phyloP scores from a whole-genome alignment of 2,329 filamentous ascomycete genomes.

The Fusarium papillatum region DNA sequence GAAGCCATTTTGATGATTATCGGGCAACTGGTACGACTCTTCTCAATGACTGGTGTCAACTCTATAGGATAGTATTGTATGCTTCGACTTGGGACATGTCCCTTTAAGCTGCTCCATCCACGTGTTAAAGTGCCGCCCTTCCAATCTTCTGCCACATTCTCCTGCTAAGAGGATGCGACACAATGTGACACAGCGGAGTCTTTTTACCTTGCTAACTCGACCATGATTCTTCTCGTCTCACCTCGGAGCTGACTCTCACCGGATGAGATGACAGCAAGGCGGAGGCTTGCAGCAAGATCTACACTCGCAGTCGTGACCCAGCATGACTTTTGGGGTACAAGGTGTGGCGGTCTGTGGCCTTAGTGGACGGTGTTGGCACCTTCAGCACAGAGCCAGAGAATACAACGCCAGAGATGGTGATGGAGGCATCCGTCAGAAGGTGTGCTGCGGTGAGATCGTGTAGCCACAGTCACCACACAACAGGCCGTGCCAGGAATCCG shows the following conservation, averaged over 20 bases:
- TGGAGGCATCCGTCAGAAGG: conserved; percentile 20
- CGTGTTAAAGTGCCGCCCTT: neutral
- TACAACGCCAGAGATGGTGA: conserved; percentile 3
- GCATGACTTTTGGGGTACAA: conserved; percentile 16
- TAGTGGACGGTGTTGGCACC: neutral
- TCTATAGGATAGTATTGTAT: neutral
- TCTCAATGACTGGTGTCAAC: neutral
- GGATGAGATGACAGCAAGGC: conserved; percentile 2
- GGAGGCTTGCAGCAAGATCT: conserved; percentile 17
- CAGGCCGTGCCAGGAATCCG: conserved; percentile 1
- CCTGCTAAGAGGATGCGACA: neutral
- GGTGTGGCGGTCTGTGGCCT: conserved; percentile 17
- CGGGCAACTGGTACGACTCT: neutral
- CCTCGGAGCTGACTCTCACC: conserved; percentile 18
- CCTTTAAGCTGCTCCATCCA: conserved; percentile 22
- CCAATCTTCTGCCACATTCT: neutral
- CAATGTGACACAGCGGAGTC: conserved; percentile 22
- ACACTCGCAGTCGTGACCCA: conserved; percentile 24
- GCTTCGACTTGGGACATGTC: neutral
- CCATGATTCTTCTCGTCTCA: conserved; percentile 22
- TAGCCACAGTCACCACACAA: conserved; percentile 16
- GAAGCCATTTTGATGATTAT: conserved; percentile 40
- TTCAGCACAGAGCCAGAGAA: neutral
- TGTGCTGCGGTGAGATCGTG: conserved; percentile 28
- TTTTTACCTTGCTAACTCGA: conserved; percentile 24